Evolutionary conservation across 345 rosid genomes (phyloP), one percentile per base, ranked within the genome.

Genomic region (Melaleuca alternifolia): DNA sequence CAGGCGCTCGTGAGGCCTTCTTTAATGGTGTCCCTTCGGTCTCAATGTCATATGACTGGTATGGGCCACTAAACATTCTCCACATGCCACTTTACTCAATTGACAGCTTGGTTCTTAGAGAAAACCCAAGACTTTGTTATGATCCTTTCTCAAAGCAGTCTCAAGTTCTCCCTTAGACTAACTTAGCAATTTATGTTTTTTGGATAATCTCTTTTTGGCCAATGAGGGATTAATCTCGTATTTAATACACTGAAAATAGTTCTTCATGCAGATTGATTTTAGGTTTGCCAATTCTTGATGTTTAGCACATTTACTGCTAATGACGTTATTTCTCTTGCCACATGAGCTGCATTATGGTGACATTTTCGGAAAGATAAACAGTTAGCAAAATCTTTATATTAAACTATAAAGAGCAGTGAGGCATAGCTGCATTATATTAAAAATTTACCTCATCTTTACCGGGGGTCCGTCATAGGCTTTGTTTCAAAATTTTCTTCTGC

Each of bases 1-100:
- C 98, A 20, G 98, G 99, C 28, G 98, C 99, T 90, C 96, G 98
- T 51, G 98, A 97, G 91, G 98, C 98, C 88, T 96, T 95, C 94
- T 89, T 97, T 56, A 88, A 95, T 88, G 96, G 88, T 84, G 90
- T 94, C 46, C 97, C 99, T 89, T 89, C 97, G n/a, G 87, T 92
- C 62, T 94, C 99, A 71, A 82, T 97, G 44, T 96, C 99, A 21
- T 96, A 96, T 89, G 93, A 96, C 54, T 96, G 99, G 98, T 95
- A 93, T 77, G 85, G 79, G 81, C 7, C 48, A 37, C 81, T 71
- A 71, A 37, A 13, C 48, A 71, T 71, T 71, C 48, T 71, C 81
- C 48, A 37, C 2, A 18, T 37, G 81, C 48, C 37, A 71, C 10
- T 3, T 65, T 71, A 71, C 48, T 41, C 81, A 41, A 71, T 71